Evolutionary conservation across 2,329 filamentous ascomycete genomes (phyloP), one percentile per base, ranked within the genome.

Genomic region (Calonectria montana): DNA sequence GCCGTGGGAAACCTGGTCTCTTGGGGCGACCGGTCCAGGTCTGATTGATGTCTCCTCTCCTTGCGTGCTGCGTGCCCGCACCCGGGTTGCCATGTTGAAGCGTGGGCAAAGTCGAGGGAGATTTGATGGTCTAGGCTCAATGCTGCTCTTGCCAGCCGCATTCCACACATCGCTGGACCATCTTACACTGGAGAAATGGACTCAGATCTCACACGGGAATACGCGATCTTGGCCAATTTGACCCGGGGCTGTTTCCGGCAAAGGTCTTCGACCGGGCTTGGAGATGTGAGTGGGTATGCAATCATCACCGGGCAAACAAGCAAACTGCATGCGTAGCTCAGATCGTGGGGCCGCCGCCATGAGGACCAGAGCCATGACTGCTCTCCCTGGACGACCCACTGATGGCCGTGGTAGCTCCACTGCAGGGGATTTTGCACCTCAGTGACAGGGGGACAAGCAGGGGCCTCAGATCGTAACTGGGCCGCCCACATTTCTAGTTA

Each of bases 311-410:
- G 7, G 53, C 53, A 39, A 59, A 59, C 53, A 57, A 5, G 29
- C 50, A 59, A 59, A 59, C 53, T 59, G 53, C 53, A 59, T 39
- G 35, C 53, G 53, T 25, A 59, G 53, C 53, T 59, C 31, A 59
- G 53, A 59, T 59, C 35, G 53, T 23, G 53, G 53, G 53, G 53
- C 31, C 31, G 53, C 31, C 31, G 25, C n/a, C 31, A 59, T 39
- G 4, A 23, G 23, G 31, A 59, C 21, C 31, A 59, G 31, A 37
- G 13, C 53, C n/a, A 18, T 35, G 43, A 45, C 41, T 21, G n/a
- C 31, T 16, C 53, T 57, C 53, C 21, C 53, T 57, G 39, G 31
- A 21, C n/a, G 53, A 39, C 53, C 53, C 53, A 59, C 53, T 59
- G 53, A 59, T 27, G 47, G 21, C 35, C 29, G 31, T 15, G 31